These are phyloP conservation scores for Coffea eugenioides DNA, from an alignment of 257 asterid species.

Conservation along the genomic window DNA sequence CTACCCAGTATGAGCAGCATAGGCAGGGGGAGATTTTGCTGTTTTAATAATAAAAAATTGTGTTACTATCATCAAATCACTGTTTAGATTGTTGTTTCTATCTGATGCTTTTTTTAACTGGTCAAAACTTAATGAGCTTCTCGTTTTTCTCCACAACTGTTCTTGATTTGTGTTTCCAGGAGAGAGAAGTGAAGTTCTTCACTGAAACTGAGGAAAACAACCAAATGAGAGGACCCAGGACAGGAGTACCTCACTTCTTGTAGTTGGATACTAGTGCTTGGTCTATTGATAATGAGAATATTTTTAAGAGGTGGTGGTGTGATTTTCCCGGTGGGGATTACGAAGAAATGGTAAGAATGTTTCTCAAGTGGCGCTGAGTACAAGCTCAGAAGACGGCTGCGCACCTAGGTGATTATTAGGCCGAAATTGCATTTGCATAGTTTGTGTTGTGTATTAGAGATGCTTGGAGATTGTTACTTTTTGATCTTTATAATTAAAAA, in stretches of 20 bases:
- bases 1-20: not conserved
- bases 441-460: slow-evolving; percentile 34
- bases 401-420: slow-evolving; percentile 16
- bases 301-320: slow-evolving; percentile 13
- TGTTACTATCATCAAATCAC: not conserved
- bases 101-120: not conserved
- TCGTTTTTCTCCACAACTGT: not conserved
- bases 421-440: slow-evolving; percentile 34
- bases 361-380: slow-evolving; percentile 11
- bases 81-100: not conserved
- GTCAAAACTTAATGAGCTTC: not conserved
- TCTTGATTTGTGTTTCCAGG: slow-evolving; percentile 39
- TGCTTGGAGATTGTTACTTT: slow-evolving; percentile 1
- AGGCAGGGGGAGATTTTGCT: not conserved
- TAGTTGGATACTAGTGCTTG: slow-evolving; percentile 29
- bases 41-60: not conserved
- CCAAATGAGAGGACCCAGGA: slow-evolving; percentile 99
- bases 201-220: slow-evolving; percentile 98
- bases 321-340: not conserved
- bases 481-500: not conserved
- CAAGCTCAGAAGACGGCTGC: slow-evolving; percentile 21
- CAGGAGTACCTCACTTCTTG: slow-evolving; percentile 93
- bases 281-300: slow-evolving; percentile 4
- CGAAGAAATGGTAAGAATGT: not conserved
- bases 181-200: slow-evolving; percentile 94